Evolutionary conservation across 768 basidiomycete species (phyloP), one percentile per base, ranked within the genome.

Genomic region (Mycena albidolilacea): DNA sequence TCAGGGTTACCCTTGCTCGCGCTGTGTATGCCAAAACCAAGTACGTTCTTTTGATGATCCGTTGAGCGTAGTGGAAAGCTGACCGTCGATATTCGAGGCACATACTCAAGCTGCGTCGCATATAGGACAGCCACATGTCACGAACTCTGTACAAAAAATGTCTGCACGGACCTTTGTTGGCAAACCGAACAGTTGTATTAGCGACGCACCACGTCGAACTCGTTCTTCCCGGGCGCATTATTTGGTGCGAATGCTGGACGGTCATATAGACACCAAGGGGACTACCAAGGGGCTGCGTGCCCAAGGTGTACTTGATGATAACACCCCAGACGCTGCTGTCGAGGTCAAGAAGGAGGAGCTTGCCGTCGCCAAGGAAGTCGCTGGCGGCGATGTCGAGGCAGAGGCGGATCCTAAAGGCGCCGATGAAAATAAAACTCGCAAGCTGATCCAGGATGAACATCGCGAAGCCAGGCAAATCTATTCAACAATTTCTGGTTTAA

Each of bases 151-250:
- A 87, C 72, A 91, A 93, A 43, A 85, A 86, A 59, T 88, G 94
- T 37, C 80, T 96, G 48, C 84, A 87, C 6, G 95, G 95, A 0
- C 90, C 90, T 1, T 84, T 96, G 23, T 78, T 95, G 4, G 84
- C 84, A 0, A 85, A 90, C 65, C 88, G 95, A 39, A 96, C 95
- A 0, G 91, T 95, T 41, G 85, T 87, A 77, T 84, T 93, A 5
- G 94, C 96, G 44, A 95, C 94, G 0, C 95, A 96, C 73, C 95
- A 96, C 77, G 91, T 96, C 37, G 93, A 95, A 62, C 88, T 97
- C 1, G 91, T 96, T 19, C 87, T 95, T 8, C 92, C 94, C 0
- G 91, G 90, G 89, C 93, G 0, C 78, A 91, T 76, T 95, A 95
- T 76, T 82, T 96, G 3, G 87, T 95, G 8, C 90, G 93, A 37